Percentiles rank a stretch among this genome's conserved stretches.
Evolutionary conservation across 2,329 filamentous ascomycete species (phyloP).

Genomic region (Aspergillus sp.): DNA sequence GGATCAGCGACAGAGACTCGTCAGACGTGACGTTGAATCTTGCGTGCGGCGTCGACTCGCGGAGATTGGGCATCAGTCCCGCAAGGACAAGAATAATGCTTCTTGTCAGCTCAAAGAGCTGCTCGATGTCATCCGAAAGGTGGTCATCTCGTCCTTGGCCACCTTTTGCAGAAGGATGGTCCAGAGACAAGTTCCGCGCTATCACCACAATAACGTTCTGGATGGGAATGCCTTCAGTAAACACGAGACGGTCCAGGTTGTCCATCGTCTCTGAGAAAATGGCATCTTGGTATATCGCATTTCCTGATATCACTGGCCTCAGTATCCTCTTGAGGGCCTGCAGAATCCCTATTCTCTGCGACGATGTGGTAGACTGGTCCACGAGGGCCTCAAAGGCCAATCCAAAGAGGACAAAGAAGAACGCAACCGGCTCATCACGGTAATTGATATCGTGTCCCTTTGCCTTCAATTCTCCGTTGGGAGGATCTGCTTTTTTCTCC

Average conservation of each 20-base stretch:
- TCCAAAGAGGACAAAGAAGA: slow-evolving; percentile 97
- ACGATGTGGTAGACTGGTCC: slow-evolving; percentile 61
- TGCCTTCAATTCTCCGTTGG: slow-evolving; percentile 25
- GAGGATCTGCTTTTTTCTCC: slow-evolving; percentile 9
- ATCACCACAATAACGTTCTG: slow-evolving; percentile 92
- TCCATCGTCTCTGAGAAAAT: slow-evolving; percentile 98
- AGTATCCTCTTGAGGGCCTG: slow-evolving; percentile 90
- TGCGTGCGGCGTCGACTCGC: slow-evolving; percentile 47
- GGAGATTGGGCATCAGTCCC: slow-evolving; percentile 68
- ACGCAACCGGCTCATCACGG: slow-evolving; percentile 91
- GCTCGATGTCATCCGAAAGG: slow-evolving; percentile 92
- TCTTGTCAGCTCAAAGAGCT: slow-evolving; percentile 90
- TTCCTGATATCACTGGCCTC: slow-evolving; percentile 85
- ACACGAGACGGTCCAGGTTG: slow-evolving; percentile 77
- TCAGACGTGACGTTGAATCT: slow-evolving; percentile 70
- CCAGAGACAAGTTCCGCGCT: slow-evolving; percentile 76
- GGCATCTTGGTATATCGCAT: slow-evolving; percentile 90
- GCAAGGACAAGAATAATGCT: slow-evolving; percentile 92
- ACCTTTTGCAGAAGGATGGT: slow-evolving; percentile 78
- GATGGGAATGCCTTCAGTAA: slow-evolving; percentile 82
- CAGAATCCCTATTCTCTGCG: slow-evolving; percentile 80
- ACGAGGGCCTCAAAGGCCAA: slow-evolving; percentile 93
- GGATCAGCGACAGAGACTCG: slow-evolving; percentile 72
- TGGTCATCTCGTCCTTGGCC: slow-evolving; percentile 60
- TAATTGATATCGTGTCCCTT: slow-evolving; percentile 86